A percentile compares a stretch with the other conserved stretches of the same genome.
phyloP scores from a whole-genome alignment of 345 rosid genomes.

The Lumnitzera racemosa region DNA sequence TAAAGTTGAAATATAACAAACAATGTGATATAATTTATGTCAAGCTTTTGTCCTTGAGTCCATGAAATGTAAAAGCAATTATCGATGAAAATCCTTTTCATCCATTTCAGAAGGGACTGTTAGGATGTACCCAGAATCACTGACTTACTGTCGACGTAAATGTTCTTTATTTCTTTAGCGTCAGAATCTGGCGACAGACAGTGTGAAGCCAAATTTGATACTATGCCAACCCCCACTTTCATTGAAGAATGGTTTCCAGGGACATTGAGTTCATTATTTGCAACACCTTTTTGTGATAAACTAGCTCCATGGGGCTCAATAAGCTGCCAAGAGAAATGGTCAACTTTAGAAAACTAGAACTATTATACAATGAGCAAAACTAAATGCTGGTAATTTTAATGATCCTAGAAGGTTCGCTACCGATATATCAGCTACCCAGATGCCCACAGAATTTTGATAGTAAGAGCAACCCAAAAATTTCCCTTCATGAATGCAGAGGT shows the following conservation, averaged over 20 bases:
- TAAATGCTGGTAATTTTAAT: constrained; percentile 5
- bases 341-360: neutral
- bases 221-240: constrained; percentile 32
- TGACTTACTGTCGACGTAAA: constrained; percentile 89
- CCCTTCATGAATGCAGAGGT: constrained; percentile 77
- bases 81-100: neutral
- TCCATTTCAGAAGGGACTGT: neutral
- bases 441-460: constrained; percentile 71
- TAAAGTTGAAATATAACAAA: no score
- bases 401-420: constrained; percentile 29
- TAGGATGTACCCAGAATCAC: neutral
- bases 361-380: neutral
- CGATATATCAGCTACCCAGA: constrained; percentile 83
- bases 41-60: no score
- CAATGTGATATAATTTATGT: no score
- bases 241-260: constrained; percentile 35
- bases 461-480: constrained; percentile 86
- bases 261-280: constrained; percentile 37
- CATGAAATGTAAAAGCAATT: neutral
- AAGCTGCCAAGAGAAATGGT: constrained; percentile 36
- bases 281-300: constrained; percentile 27
- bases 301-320: constrained; percentile 72
- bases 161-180: constrained; percentile 79
- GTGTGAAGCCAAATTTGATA: constrained; percentile 25
- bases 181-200: constrained; percentile 66